Percentiles rank a stretch among this genome's conserved stretches.
Conservation (phyloP, 805 yeast genomes). For the Candida rishiriensis region DNA sequence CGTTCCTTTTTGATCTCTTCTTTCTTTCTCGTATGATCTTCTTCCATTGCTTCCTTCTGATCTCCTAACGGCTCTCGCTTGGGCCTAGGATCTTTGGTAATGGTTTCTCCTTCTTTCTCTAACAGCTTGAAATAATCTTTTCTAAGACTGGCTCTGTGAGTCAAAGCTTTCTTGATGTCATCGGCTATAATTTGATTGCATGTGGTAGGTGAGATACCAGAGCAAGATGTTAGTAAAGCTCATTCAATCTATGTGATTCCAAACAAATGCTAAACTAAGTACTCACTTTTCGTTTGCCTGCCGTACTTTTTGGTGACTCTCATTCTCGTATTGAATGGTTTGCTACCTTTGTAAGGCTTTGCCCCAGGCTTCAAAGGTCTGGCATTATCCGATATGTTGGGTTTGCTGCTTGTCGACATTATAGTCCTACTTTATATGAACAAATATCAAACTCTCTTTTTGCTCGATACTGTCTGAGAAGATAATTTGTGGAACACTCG, state of each 20-base stretch:
- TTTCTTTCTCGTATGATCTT: constrained; percentile 8
- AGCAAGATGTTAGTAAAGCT: background rate
- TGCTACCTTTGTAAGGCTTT: background rate
- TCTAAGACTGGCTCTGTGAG: constrained; percentile 76
- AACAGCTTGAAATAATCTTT: constrained; percentile 76
- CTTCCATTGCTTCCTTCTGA: constrained; percentile 3
- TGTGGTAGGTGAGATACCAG: background rate
- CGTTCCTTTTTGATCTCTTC: constrained; percentile 34
- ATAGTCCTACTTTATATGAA: no score
- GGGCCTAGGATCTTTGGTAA: constrained; percentile 1
- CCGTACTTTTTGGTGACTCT: constrained; percentile 16
- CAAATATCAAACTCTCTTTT: no score
- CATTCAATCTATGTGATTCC: background rate
- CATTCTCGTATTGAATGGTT: constrained; percentile 5
- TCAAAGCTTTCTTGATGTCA: constrained; percentile 74
- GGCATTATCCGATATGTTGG: no score
- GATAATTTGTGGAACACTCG: no score
- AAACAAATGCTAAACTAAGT: background rate
- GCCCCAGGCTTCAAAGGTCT: background rate
- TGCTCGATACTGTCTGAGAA: no score
- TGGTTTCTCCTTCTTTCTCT: constrained; percentile 59
- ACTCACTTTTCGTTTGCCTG: constrained; percentile 27
- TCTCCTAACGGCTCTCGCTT: constrained; percentile 16
- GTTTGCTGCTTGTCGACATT: no score
- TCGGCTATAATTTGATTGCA: constrained; percentile 23